Evolutionary conservation across 345 rosid species (phyloP).

Genomic region (Syzygium oleosum): DNA sequence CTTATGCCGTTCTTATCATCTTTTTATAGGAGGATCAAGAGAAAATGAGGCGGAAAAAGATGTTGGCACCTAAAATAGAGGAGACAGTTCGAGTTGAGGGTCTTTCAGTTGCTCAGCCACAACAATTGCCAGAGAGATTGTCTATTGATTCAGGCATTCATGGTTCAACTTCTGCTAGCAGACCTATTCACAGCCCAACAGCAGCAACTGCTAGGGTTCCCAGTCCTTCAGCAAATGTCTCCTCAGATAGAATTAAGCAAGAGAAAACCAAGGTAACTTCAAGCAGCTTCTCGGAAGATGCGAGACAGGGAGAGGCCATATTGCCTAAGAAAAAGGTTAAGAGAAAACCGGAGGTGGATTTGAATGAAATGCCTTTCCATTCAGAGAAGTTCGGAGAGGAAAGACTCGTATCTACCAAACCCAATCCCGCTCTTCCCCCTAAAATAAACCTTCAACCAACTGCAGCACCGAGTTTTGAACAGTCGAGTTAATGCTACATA

Average conservation of each 20-base stretch:
- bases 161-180: constrained; percentile 26
- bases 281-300: constrained; percentile 31
- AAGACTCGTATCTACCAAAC: constrained; percentile 24
- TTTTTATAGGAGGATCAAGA: constrained; percentile 39
- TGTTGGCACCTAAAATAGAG: constrained; percentile 32
- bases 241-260: constrained; percentile 39
- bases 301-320: constrained; percentile 30
- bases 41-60: constrained; percentile 54
- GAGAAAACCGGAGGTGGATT: constrained; percentile 47
- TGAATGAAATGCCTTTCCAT: constrained; percentile 24
- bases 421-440: constrained; percentile 11
- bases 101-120: constrained; percentile 24
- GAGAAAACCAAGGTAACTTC: constrained; percentile 44
- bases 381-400: constrained; percentile 11
- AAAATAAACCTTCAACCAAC: constrained; percentile 22
- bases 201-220: constrained; percentile 23
- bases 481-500: constrained; percentile 27
- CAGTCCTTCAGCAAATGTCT: constrained; percentile 24
- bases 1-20: background rate
- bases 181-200: constrained; percentile 14
- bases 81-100: constrained; percentile 31
- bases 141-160: constrained; percentile 21
- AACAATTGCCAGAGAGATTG: constrained; percentile 26
- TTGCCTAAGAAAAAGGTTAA: constrained; percentile 38
- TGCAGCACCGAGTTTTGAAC: constrained; percentile 35